Evolutionary conservation across 805 yeast species (phyloP).

Genomic region (Kodamaea hsintzibuensis): DNA sequence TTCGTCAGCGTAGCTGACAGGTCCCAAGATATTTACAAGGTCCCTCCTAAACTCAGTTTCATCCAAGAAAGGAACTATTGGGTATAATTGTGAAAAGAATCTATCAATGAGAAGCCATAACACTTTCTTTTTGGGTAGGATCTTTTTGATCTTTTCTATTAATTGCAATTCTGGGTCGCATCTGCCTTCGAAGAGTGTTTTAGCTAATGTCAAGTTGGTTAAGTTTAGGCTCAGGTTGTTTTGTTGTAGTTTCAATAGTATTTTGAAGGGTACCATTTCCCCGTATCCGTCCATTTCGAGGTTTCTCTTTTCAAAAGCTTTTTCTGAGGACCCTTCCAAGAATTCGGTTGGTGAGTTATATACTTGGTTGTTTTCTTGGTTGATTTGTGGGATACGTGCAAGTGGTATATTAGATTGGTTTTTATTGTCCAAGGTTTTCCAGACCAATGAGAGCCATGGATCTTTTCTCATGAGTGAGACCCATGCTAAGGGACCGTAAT

Average conservation of each 20-base stretch:
- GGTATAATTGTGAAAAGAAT: slow-evolving; percentile 59
- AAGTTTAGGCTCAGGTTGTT: slow-evolving; percentile 4
- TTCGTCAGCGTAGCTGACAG: slow-evolving; percentile 21
- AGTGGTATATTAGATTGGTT: slow-evolving; percentile 20
- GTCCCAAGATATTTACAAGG: slow-evolving; percentile 47
- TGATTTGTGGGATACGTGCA: slow-evolving; percentile 14
- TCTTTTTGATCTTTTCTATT: slow-evolving; percentile 40
- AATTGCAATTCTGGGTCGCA: slow-evolving; percentile 34
- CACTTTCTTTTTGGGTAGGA: slow-evolving; percentile 55
- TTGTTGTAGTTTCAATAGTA: slow-evolving; percentile 7
- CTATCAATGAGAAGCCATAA: slow-evolving; percentile 58
- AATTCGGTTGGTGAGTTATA: slow-evolving; percentile 1
- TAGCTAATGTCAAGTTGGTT: slow-evolving; percentile 26
- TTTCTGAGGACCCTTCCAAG: slow-evolving; percentile 16
- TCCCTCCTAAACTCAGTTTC: slow-evolving; percentile 50
- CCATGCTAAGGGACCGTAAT: slow-evolving; percentile 43
- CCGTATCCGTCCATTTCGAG: slow-evolving; percentile 36
- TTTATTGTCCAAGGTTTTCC: slow-evolving; percentile 29
- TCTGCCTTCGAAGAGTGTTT: slow-evolving; percentile 35
- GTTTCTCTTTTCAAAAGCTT: slow-evolving; percentile 24
- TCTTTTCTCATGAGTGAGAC: slow-evolving; percentile 38
- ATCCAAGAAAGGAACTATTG: slow-evolving; percentile 67
- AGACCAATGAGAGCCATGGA: slow-evolving; percentile 29
- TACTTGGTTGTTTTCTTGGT: slow-evolving; percentile 11
- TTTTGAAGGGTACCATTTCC: slow-evolving; percentile 32